These are phyloP conservation scores for Leucocoprinus birnbaumii DNA, from an alignment of 768 basidiomycete species.

Conservation along the genomic window DNA sequence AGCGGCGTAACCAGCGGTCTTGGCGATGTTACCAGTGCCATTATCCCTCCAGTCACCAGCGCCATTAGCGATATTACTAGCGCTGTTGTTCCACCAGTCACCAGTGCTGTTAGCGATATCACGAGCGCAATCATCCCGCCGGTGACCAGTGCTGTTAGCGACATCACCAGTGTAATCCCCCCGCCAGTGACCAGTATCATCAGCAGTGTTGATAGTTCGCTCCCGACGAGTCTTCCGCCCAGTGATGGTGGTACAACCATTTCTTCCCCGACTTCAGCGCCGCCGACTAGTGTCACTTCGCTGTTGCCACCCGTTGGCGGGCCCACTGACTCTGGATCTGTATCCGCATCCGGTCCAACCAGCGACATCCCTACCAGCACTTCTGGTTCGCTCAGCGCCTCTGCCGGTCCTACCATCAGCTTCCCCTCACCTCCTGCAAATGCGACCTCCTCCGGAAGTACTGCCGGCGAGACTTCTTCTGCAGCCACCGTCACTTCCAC, in stretches of 20 bases:
- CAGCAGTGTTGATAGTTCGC: too few relatives aligned
- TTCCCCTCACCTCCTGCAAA: conserved; percentile 17
- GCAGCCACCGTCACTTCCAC: conserved; percentile 13
- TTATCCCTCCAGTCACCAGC: too few relatives aligned
- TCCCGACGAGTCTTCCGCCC: too few relatives aligned
- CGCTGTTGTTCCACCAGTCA: too few relatives aligned
- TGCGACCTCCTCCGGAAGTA: neutral
- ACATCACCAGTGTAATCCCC: neutral
- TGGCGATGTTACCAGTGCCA: too few relatives aligned
- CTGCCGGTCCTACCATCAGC: conserved; percentile 4
- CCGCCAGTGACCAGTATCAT: neutral
- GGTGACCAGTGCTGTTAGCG: neutral
- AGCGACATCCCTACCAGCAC: neutral
- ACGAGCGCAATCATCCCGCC: neutral
- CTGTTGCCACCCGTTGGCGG: too few relatives aligned
- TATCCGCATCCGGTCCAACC: neutral
- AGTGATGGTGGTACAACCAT: too few relatives aligned
- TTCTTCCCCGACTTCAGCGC: too few relatives aligned
- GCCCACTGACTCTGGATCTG: too few relatives aligned
- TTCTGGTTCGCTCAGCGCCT: neutral
- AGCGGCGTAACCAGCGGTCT: too few relatives aligned
- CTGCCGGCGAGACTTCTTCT: neutral
- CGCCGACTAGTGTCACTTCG: too few relatives aligned
- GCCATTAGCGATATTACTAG: too few relatives aligned
- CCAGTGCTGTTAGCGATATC: neutral